These are phyloP conservation scores for Cryphonectria radicalis DNA, from an alignment of 2,329 filamentous ascomycete species.

Conservation along the genomic window DNA sequence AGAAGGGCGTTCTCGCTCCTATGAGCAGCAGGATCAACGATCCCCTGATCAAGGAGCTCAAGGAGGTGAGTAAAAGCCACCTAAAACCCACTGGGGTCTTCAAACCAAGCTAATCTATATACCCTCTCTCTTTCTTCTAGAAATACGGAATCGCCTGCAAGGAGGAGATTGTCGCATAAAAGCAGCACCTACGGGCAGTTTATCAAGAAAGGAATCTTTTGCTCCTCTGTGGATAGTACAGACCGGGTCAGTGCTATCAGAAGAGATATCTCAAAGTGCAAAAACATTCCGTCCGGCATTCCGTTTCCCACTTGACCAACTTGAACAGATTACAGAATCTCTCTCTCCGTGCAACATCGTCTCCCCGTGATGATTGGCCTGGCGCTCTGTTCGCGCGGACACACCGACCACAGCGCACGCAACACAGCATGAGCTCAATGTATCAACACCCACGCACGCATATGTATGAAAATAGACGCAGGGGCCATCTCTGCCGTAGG, in stretches of 20 bases:
- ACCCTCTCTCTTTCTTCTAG: neutral
- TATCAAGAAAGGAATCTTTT: neutral
- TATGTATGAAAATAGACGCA: neutral
- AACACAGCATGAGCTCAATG: neutral
- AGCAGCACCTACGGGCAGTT: neutral
- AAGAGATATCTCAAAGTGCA: neutral
- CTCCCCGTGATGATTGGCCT: neutral
- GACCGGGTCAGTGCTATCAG: neutral
- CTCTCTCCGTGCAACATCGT: neutral
- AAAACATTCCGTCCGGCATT: neutral
- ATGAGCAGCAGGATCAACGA: slow-evolving; percentile 73
- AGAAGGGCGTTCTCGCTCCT: slow-evolving; percentile 77
- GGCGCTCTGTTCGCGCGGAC: too few relatives aligned
- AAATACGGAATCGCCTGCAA: slow-evolving; percentile 10
- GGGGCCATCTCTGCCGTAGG: neutral
- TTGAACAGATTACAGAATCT: neutral
- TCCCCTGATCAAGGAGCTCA: slow-evolving; percentile 77
- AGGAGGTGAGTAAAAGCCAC: slow-evolving; percentile 53
- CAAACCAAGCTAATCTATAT: neutral
- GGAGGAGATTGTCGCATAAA: slow-evolving; percentile 12
- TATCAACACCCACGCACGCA: neutral
- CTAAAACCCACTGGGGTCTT: too few relatives aligned
- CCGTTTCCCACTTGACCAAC: neutral
- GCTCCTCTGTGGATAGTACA: neutral
- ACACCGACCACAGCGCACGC: neutral